Evolutionary conservation across 2,329 filamentous ascomycete genomes (phyloP).

Genomic region (Penicillium paneum): DNA sequence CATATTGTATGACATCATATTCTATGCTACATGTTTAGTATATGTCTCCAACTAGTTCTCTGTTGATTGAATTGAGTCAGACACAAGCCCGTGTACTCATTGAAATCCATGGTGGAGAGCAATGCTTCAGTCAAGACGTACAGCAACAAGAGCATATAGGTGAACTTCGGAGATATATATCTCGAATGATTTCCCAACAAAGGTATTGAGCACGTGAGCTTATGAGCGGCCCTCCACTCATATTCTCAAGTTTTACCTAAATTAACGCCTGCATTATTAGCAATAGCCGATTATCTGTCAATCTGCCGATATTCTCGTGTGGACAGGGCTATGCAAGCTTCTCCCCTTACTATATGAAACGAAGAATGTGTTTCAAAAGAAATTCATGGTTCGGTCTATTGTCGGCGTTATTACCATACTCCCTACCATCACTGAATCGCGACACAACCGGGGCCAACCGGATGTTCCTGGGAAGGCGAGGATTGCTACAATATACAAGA

Average conservation of each 20-base stretch:
- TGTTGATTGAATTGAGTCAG: not conserved
- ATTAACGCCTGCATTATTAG: not conserved
- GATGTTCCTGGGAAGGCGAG: too few relatives aligned
- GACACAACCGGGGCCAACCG: too few relatives aligned
- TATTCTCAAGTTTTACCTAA: not conserved
- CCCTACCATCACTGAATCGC: too few relatives aligned
- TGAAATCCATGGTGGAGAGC: fast-evolving
- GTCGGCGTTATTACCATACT: not conserved
- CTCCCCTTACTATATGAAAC: not conserved
- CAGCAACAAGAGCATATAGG: too few relatives aligned
- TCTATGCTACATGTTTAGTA: not conserved
- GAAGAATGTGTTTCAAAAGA: not conserved
- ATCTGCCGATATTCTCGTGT: not conserved
- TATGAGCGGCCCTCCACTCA: not conserved
- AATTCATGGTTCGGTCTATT: not conserved
- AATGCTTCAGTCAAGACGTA: not conserved
- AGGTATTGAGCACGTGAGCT: not conserved
- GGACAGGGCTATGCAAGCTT: not conserved
- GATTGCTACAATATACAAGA: too few relatives aligned
- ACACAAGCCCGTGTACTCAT: not conserved
- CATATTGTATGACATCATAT: not conserved
- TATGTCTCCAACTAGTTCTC: not conserved
- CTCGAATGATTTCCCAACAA: not conserved
- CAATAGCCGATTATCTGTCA: not conserved
- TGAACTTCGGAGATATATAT: not conserved